These are phyloP conservation scores for Pholiota conissans DNA, from an alignment of 768 basidiomycete species.

Conservation along the genomic window DNA sequence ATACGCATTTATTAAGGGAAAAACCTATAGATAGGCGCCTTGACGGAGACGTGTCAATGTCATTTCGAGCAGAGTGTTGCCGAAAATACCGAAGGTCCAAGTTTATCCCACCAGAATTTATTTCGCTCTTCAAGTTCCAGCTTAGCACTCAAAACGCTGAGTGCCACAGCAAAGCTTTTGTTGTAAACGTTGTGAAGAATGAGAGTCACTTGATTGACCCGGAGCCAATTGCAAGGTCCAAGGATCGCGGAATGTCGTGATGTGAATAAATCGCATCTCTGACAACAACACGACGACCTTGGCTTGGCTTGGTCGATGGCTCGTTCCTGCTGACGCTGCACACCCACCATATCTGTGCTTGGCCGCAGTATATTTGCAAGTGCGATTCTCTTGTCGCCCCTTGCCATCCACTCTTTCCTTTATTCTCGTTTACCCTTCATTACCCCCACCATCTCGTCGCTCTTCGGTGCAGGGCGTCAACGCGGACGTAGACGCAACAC, in stretches of 20 bases:
- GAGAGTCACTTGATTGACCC: neutral
- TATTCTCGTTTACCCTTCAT: neutral
- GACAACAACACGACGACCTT: neutral
- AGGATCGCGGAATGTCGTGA: neutral
- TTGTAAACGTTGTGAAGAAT: no score
- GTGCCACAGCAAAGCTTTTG: no score
- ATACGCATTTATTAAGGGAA: no score
- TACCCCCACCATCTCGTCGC: neutral
- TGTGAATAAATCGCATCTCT: neutral
- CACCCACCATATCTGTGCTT: neutral
- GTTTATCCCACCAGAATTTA: no score
- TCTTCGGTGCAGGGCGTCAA: neutral
- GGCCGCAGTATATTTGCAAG: conserved; percentile 2
- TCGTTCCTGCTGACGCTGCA: neutral
- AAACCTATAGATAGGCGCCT: no score
- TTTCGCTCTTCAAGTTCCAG: no score
- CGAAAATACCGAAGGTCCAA: no score
- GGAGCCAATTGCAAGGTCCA: no score
- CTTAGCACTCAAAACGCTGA: no score
- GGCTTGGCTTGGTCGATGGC: neutral
- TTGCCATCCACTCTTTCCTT: neutral
- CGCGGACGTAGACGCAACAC: no score
- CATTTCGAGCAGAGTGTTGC: no score
- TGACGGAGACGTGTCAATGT: no score
- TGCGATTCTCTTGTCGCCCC: neutral